Base-by-base conservation (phyloP, 495 filamentous ascomycete genomes). In the Xylaria acuta region DNA sequence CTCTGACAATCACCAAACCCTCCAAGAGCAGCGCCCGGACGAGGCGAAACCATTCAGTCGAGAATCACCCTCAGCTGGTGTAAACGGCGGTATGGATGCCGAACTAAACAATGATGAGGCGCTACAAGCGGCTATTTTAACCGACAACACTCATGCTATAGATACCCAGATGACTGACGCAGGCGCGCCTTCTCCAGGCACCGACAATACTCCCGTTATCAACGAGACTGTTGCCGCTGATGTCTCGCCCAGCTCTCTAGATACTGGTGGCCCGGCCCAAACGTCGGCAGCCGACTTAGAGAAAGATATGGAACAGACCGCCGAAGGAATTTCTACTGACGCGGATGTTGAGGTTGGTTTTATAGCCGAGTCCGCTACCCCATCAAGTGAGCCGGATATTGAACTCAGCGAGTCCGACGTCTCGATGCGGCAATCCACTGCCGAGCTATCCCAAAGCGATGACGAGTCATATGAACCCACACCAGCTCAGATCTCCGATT, bases 41-140 rank as follows among this genome's bases (percentile, higher is more conserved):
- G 25, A 47, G 30, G 25, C 3, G 20, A 20, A 49, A 30, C 7
- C 25, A 40, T 49, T 8, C 7, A 14, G 18, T 43, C 14, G 16
- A 22, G 34, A 64, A 6, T 64, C 34, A 6, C 63, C 66, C 22
- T 63, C 40, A 49, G 64, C 73, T 14, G 47, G 69, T 51, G 58
- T 69, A 27, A 65, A 49, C 18, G 73, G 68, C 16, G 69, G 72
- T 11, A 76, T 79, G 49, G 80, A 81, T 11, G 14, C 36, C 9
- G 38, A 70, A 45, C 16, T 64, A 41, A 69, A 45, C n/a, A 63
- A 63, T 32, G 67, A 70, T 22, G 71, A 70, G 22, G 65, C 56
- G 49, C 38, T 43, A 7, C 56, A 73, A 38, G 64, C 58, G 22
- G 71, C 71, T 11, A 51, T 64, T 45, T 11, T 64, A 14, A 63